Base-by-base conservation (phyloP, 805 yeast species). In the Blastobotrys parvus region DNA sequence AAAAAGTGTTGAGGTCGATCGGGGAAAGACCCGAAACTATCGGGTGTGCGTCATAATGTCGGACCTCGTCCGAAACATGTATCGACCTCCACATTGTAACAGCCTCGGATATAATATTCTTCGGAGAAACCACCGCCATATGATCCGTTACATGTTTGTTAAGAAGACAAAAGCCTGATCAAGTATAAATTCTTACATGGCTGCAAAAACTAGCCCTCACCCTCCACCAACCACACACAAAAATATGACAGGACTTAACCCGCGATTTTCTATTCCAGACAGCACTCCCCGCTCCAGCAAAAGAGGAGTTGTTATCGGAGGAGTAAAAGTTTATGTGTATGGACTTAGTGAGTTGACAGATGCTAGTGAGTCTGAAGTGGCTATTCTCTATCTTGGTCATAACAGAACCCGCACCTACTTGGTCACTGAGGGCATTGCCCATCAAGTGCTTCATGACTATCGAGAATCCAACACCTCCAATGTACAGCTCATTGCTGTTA, bases 241-340 rank as follows among this genome's bases (percentile, higher is more conserved):
- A n/a, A n/a, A n/a, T n/a, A 29, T 29, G 32, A 5, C 32, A 3
- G 15, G 11, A 3, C 4, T 29, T n/a, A 29, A 29, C 32, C 11
- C 11, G 32, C 11, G 32, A 4, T 29, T 29, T 16, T 13, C 11
- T n/a, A 4, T 29, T 4, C 11, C 32, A 10, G 32, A 29, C 16
- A 16, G 15, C 4, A 41, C 44, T 13, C 40, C 40, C n/a, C 17
- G 40, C 22, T 38, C 46, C 11, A 44, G 46, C 32, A 30, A 35
- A 25, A 39, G 36, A 3, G 38, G 21, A 8, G 35, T 53, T 1
- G 44, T 51, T 15, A 60, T 75, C 42, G 78, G 72, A 2, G 81
- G 80, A 0, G 58, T 75, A 41, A 50, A 57, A 8, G 66, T 65
- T n/a, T 59, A 68, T 32, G 59, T 73, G 3, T 69, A 69, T 58